Evolutionary conservation across 225 moss, liverwort and hornwort genomes (phyloP).

Genomic region (Asterella californica): DNA sequence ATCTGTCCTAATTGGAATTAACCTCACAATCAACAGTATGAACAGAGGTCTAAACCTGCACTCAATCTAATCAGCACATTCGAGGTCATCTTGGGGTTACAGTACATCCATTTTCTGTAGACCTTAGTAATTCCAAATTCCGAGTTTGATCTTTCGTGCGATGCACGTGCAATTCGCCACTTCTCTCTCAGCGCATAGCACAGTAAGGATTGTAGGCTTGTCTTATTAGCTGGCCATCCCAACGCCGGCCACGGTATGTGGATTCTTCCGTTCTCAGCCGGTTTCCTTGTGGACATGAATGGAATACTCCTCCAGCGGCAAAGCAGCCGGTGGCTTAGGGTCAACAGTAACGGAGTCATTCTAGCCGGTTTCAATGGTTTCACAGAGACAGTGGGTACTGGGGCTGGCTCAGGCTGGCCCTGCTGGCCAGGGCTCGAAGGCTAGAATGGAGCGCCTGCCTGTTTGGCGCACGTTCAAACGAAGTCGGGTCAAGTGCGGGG

Average conservation of each 20-base stretch:
- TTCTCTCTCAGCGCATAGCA: not conserved
- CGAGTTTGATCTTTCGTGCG: no score
- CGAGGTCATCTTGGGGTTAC: no score
- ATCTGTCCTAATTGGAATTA: no score
- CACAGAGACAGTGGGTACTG: not conserved
- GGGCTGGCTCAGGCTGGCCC: conserved; percentile 10
- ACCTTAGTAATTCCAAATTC: no score
- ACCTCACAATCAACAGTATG: no score
- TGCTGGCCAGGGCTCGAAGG: conserved; percentile 3
- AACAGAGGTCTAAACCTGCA: no score
- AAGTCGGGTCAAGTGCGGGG: conserved; percentile 10
- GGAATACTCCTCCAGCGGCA: not conserved
- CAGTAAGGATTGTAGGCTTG: not conserved
- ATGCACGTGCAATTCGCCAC: not conserved
- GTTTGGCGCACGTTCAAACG: conserved; percentile 22
- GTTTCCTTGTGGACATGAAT: not conserved
- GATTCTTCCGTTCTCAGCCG: conserved; percentile 3
- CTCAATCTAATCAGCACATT: no score
- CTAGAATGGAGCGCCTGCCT: conserved; percentile 18
- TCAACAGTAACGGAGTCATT: conserved; percentile 9
- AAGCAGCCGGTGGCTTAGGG: conserved; percentile 4
- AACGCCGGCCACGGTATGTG: conserved; percentile 3
- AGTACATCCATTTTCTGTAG: no score
- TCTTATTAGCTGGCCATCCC: conserved; percentile 3
- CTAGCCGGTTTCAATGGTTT: conserved; percentile 4